A percentile compares a stretch with the other conserved stretches of the same genome.
Evolutionary conservation across 2,329 filamentous ascomycete species (phyloP).

Genomic region (Macrophomina tecta): DNA sequence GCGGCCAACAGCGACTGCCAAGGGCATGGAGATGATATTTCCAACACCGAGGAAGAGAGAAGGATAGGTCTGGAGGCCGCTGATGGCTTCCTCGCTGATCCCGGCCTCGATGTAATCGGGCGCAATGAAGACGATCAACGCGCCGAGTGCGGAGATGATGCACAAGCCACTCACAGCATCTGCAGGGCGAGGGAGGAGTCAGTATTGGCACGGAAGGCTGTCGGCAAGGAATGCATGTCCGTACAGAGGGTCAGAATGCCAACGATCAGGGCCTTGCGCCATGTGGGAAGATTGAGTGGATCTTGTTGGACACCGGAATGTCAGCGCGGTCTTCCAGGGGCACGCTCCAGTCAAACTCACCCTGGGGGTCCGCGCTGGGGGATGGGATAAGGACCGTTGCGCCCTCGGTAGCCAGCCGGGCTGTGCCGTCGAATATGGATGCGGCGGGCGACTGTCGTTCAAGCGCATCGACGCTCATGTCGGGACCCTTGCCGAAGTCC

Average conservation of each 20-base stretch:
- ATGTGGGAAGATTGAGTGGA: conserved; percentile 26
- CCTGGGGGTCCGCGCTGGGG: conserved; percentile 25
- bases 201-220: not conserved
- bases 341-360: not conserved
- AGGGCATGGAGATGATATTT: conserved; percentile 33
- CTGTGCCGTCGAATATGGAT: conserved; percentile 26
- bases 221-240: not conserved
- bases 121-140: conserved; percentile 27
- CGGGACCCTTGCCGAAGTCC: not conserved
- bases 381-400: conserved; percentile 27
- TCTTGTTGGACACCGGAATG: conserved; percentile 3
- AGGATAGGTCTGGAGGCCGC: conserved; percentile 36
- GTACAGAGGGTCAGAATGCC: conserved; percentile 28
- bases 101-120: conserved; percentile 28
- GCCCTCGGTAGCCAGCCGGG: conserved; percentile 15
- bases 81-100: conserved; percentile 28
- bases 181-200: not conserved
- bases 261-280: conserved; percentile 26
- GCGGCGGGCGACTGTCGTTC: not conserved
- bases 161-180: conserved; percentile 27
- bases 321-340: not conserved
- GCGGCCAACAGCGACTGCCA: conserved; percentile 35
- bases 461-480: not conserved
- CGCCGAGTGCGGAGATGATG: conserved; percentile 28
- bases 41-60: conserved; percentile 37